phyloP scores from a whole-genome alignment of 148 eudicot genomes.

The Rhododendron vialii region DNA sequence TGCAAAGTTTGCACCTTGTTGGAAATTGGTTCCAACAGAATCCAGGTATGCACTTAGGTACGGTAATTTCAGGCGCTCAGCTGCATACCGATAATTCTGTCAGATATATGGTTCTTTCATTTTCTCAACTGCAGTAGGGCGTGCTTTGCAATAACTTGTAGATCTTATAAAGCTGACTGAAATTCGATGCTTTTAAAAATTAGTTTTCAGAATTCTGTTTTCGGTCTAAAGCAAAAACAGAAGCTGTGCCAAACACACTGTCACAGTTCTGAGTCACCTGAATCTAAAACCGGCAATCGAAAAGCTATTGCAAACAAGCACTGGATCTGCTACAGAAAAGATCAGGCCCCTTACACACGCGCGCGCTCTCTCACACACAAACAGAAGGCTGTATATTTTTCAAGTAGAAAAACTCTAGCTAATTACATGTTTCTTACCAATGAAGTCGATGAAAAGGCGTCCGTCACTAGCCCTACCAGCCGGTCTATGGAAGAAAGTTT shows the following conservation, averaged over 20 bases:
- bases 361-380: background rate
- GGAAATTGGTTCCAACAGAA: slow-evolving; percentile 31
- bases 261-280: background rate
- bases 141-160: background rate
- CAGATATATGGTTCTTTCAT: background rate
- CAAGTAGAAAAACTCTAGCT: background rate
- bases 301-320: background rate
- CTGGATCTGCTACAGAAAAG: background rate
- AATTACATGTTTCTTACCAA: slow-evolving; percentile 17
- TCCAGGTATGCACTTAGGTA: slow-evolving; percentile 42
- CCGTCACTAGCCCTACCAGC: slow-evolving; percentile 32
- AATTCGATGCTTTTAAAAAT: background rate
- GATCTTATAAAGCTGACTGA: background rate
- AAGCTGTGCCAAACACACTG: background rate
- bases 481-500: slow-evolving; percentile 28
- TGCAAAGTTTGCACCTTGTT: slow-evolving; percentile 51
- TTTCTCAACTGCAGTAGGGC: background rate
- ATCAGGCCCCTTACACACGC: background rate
- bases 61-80: slow-evolving; percentile 31
- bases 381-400: background rate
- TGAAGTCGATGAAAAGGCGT: slow-evolving; percentile 9
- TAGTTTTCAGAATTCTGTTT: background rate
- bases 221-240: background rate
- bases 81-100: slow-evolving; percentile 19
- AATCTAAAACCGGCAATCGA: background rate